Evolutionary conservation across 1,284 basidiomycete species (phyloP).

Genomic region (Neolentinus lepideus): DNA sequence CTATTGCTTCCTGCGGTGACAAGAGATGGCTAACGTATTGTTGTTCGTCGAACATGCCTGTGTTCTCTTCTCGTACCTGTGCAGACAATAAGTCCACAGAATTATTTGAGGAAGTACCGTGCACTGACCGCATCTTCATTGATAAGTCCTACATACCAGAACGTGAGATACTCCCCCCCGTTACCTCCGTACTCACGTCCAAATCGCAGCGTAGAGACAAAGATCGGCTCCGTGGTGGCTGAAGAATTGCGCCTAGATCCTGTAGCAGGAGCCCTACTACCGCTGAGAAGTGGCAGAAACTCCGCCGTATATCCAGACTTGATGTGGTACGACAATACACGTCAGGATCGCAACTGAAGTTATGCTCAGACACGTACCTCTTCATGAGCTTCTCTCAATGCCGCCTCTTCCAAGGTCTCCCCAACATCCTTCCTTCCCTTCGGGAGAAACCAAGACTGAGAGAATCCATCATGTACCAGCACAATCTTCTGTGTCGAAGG

Average conservation of each 20-base stretch:
- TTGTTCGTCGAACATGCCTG: slow-evolving; percentile 50
- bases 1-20: slow-evolving; percentile 18
- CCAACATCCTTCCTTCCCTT: slow-evolving; percentile 58
- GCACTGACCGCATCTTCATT: slow-evolving; percentile 39
- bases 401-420: slow-evolving; percentile 49
- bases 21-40: slow-evolving; percentile 29
- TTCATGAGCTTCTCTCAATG: slow-evolving; percentile 56
- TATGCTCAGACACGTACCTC: slow-evolving; percentile 33
- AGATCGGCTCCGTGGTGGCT: slow-evolving; percentile 41
- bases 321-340: not conserved
- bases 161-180: slow-evolving; percentile 42
- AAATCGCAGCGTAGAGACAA: slow-evolving; percentile 28
- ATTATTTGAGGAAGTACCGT: not conserved
- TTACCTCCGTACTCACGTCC: slow-evolving; percentile 11
- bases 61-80: slow-evolving; percentile 38
- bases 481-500: slow-evolving; percentile 31
- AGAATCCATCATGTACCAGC: slow-evolving; percentile 32
- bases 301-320: slow-evolving; percentile 48
- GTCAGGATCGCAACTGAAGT: not conserved
- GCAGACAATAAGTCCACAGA: not conserved
- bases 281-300: slow-evolving; percentile 37
- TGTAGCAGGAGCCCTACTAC: slow-evolving; percentile 30
- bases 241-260: slow-evolving; percentile 4
- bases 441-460: slow-evolving; percentile 45
- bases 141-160: slow-evolving; percentile 49